Evolutionary conservation across 257 asterid genomes (phyloP).

Genomic region (Mentha longifolia): DNA sequence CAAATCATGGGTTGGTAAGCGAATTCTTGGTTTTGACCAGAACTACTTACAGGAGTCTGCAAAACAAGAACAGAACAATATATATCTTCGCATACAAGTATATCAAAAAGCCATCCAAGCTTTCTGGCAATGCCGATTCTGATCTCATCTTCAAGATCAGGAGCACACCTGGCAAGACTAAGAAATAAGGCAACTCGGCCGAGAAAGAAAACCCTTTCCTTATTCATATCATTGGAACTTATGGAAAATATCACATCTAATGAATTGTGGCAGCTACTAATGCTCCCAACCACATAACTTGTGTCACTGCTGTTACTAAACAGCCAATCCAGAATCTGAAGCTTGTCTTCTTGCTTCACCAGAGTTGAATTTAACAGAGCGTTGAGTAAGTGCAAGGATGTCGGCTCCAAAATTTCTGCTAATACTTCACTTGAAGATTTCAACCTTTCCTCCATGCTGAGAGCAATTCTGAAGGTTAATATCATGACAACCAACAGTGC

Average conservation of each 20-base stretch:
- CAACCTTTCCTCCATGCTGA: conserved; percentile 62
- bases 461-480: conserved; percentile 69
- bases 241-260: conserved; percentile 46
- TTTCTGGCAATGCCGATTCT: conserved; percentile 66
- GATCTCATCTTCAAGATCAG: conserved; percentile 75
- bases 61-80: conserved; percentile 62
- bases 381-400: conserved; percentile 84
- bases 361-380: conserved; percentile 73
- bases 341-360: conserved; percentile 65
- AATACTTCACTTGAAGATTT: conserved; percentile 67
- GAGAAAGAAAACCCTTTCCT: conserved; percentile 51
- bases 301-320: conserved; percentile 45
- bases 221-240: conserved; percentile 48
- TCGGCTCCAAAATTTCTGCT: conserved; percentile 81
- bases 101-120: conserved; percentile 88
- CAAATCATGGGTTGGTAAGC: conserved; percentile 62
- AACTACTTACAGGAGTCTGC: conserved; percentile 51
- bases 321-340: conserved; percentile 76
- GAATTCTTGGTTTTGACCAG: conserved; percentile 54
- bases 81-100: conserved; percentile 61
- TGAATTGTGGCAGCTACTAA: conserved; percentile 33
- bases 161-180: conserved; percentile 63
- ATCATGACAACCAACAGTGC: conserved; percentile 61
- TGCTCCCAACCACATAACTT: conserved; percentile 37
- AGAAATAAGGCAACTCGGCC: conserved; percentile 71